phyloP scores from a whole-genome alignment of 805 yeast species.

The Hanseniaspora vineae region DNA sequence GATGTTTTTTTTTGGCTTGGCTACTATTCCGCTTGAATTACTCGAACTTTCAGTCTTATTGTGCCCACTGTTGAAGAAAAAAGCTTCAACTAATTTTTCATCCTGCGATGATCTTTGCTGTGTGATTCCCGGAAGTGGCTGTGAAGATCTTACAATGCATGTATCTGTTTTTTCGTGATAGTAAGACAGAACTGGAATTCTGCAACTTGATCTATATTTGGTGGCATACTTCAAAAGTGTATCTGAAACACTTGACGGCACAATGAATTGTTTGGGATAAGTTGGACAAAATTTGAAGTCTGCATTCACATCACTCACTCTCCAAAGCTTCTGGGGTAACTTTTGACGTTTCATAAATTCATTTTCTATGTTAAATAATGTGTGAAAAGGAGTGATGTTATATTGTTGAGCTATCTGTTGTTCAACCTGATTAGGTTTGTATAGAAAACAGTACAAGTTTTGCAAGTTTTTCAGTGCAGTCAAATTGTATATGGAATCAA shows the following conservation, averaged over 20 bases:
- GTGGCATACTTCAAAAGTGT: slow-evolving; percentile 72
- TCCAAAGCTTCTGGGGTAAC: slow-evolving; percentile 39
- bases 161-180: slow-evolving; percentile 57
- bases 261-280: slow-evolving; percentile 56
- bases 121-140: slow-evolving; percentile 84
- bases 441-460: slow-evolving; percentile 69
- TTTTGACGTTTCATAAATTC: slow-evolving; percentile 70
- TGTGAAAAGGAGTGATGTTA: background rate
- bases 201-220: slow-evolving; percentile 69
- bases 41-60: slow-evolving; percentile 15
- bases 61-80: slow-evolving; percentile 8
- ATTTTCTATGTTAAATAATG: slow-evolving; percentile 34
- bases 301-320: slow-evolving; percentile 51
- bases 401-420: background rate
- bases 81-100: slow-evolving; percentile 28
- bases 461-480: slow-evolving; percentile 42
- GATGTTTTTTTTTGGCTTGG: slow-evolving; percentile 34
- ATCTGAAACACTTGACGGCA: slow-evolving; percentile 73
- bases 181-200: slow-evolving; percentile 77
- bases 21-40: slow-evolving; percentile 4
- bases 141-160: slow-evolving; percentile 79
- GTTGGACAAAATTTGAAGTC: slow-evolving; percentile 59
- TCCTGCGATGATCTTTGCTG: slow-evolving; percentile 85
- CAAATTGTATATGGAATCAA: slow-evolving; percentile 53
- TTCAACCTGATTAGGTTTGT: slow-evolving; percentile 66